Evolutionary conservation across 225 moss, liverwort and hornwort genomes (phyloP).

Genomic region (Climacium dendroides): DNA sequence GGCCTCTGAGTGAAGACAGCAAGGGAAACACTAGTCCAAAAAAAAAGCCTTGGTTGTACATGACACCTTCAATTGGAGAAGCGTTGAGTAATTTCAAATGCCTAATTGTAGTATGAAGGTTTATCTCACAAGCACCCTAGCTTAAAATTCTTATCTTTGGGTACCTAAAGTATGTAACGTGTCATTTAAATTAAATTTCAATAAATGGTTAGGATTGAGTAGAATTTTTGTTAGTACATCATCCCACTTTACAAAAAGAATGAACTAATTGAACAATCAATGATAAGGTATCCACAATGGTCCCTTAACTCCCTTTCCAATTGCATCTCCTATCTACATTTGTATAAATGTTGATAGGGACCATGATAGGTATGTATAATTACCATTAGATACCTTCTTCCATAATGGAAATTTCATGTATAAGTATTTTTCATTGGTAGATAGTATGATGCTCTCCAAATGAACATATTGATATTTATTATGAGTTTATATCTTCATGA

Average conservation of each 20-base stretch:
- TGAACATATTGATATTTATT: neutral
- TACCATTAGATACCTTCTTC: neutral
- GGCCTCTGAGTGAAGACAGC: too few relatives aligned
- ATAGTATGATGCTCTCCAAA: neutral
- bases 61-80: neutral
- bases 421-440: neutral
- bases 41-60: too few relatives aligned
- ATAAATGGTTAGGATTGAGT: neutral
- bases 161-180: neutral
- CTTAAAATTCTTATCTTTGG: neutral
- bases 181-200: neutral
- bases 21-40: too few relatives aligned
- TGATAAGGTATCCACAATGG: neutral
- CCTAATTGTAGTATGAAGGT: neutral
- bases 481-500: neutral
- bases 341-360: neutral
- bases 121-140: neutral
- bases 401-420: too few relatives aligned
- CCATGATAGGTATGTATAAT: neutral
- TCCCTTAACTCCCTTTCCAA: fast-evolving
- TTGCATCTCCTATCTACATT: neutral
- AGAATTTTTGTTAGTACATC: neutral
- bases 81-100: neutral
- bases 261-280: neutral
- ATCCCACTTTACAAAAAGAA: neutral